Base-by-base conservation (phyloP, 2,329 filamentous ascomycete species). In the Penicillium sclerotigenum region DNA sequence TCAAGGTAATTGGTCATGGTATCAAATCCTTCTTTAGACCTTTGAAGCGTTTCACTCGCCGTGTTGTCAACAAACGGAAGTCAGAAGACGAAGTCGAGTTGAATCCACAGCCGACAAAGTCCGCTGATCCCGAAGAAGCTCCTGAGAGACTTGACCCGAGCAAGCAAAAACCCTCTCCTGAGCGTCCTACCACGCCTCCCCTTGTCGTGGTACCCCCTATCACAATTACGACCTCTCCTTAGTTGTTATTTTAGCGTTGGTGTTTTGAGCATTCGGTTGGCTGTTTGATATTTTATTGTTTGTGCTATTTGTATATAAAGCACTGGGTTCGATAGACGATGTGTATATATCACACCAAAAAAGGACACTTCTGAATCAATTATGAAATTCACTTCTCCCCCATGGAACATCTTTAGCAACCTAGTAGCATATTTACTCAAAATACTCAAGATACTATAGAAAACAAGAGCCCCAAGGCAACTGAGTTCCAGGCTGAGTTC, bases 151-250 rank as follows among this genome's bases (percentile, higher is more conserved):
- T 20, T 22, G 58, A 62, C 20, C 6, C 46, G 18, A 18, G 8
- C 38, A 34, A 42, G 5, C 20, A 54, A 42, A 57, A 59, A 29
- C 16, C 7, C 22, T 54, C 52, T 22, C 58, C 64, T 49, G 58
- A 66, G 49, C 57, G 61, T 24, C 61, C 66, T 42, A n/a, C 20
- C 29, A 64, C 65, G 4, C 63, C 65, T 31, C 55, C 64, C n/a
- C 58, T 64, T 14, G 59, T 63, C 14, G 38, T 54, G 20, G 66
- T 73, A 18, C 74, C 74, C 41, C 73, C 74, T 2, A 76, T 76
- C 46, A 75, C 71, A 2, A 68, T 76, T 56, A 76, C 73, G 36
- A 66, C 60, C n/a, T 71, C 73, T 47, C 59, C 61, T 50, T 71
- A 50, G 34, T 45, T 51, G 42, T 54, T 20, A 38, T 48, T 57